phyloP scores from a whole-genome alignment of 2,329 filamentous ascomycete genomes.

The Lasiodiplodia gonubiensis region DNA sequence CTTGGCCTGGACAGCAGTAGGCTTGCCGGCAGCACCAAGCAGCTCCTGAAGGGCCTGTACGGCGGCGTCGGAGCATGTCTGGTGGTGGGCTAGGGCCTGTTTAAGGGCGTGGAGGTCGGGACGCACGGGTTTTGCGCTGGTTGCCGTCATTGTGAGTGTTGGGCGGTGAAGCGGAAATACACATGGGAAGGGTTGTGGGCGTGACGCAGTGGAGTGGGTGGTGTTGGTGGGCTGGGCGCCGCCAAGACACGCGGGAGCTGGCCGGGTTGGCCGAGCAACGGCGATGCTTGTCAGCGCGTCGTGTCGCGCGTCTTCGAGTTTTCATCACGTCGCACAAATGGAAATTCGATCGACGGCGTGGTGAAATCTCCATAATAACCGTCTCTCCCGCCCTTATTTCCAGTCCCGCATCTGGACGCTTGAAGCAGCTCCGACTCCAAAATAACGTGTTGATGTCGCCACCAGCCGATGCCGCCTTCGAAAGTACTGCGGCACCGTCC shows the following conservation, averaged over 20 bases:
- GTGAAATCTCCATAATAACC: no score
- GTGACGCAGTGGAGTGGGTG: slow-evolving; percentile 6
- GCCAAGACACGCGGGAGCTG: slow-evolving; percentile 1
- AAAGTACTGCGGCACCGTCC: no score
- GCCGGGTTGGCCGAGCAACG: slow-evolving; percentile 13
- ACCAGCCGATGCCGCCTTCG: no score
- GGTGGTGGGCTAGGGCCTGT: slow-evolving; percentile 52
- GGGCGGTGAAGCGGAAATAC: background rate
- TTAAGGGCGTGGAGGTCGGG: slow-evolving; percentile 56
- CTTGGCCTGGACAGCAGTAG: slow-evolving; percentile 42
- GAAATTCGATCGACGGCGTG: no score
- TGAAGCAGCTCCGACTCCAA: no score
- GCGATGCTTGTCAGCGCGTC: background rate
- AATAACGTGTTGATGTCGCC: no score
- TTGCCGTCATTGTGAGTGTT: slow-evolving; percentile 19
- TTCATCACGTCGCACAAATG: background rate
- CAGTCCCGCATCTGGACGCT: no score
- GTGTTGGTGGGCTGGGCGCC: background rate
- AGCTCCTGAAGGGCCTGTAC: slow-evolving; percentile 54
- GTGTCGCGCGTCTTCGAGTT: background rate
- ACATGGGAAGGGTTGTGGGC: background rate
- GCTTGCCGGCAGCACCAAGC: slow-evolving; percentile 45
- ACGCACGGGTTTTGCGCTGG: slow-evolving; percentile 41
- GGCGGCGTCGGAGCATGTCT: slow-evolving; percentile 57
- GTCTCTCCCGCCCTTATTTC: no score